Base-by-base conservation (phyloP, 2,329 filamentous ascomycete genomes). In the Acephala macrosclerotiorum region DNA sequence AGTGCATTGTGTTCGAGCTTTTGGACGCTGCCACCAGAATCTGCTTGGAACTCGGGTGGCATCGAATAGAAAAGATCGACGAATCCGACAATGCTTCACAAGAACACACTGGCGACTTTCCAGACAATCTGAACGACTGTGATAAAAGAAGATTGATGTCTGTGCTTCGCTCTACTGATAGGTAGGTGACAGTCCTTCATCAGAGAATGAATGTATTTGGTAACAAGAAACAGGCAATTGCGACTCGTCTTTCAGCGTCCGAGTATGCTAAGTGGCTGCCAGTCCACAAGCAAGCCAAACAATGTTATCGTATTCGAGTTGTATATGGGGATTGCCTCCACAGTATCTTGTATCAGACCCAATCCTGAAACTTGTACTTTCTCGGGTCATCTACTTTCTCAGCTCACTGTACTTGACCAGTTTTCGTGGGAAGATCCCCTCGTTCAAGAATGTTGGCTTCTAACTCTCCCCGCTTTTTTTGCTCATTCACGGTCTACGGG, bases 211-310 rank as follows among this genome's bases (percentile, higher is more conserved):
- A n/a, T n/a, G n/a, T 14, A 42, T 14, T 12, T 14, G 38, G 12
- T 42, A 14, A 42, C 38, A 14, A 42, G 38, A 14, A 42, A n/a
- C 12, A 42, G 38, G 38, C 38, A 42, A 42, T 14, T 42, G 38
- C 4, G 38, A 4, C 38, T 42, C 38, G 14, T 42, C 38, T 42
- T 42, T 14, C 38, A 42, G 14, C 38, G 38, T 42, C 38, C 38
- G 38, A 42, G 38, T n/a, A 42, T 42, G 38, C 38, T 42, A n/a
- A 42, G 38, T 42, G 38, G 38, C 38, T 42, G 38, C 38, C 38
- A 5, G 18, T 6, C 38, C 14, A 16, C 38, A 42, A 42, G 12
- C 38, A 42, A 14, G 4, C 18, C 18, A n/a, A 12, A 42, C 4
- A 42, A 12, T 42, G 18, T 42, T 14, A 14, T 42, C 12, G 38